These are phyloP conservation scores for Phytophthora ohioensis DNA, from an alignment of 352 stramenopile species.

Conservation along the genomic window DNA sequence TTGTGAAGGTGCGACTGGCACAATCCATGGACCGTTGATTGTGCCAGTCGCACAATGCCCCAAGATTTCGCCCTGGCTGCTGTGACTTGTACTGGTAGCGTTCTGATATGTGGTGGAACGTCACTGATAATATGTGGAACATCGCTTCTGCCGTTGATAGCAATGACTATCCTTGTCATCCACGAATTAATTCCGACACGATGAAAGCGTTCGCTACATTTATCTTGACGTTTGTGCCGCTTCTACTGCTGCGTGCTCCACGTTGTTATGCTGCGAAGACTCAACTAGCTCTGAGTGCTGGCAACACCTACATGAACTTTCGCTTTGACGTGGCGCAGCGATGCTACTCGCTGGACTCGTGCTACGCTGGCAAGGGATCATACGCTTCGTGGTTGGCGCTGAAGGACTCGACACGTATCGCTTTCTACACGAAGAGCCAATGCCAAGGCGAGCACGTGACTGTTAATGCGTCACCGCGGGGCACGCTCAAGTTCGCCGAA, in stretches of 20 bases:
- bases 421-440: slow-evolving; percentile 14
- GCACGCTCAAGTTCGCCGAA: slow-evolving; percentile 1
- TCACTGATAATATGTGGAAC: neutral
- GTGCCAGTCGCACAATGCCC: neutral
- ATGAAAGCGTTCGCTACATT: neutral
- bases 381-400: slow-evolving; percentile 7
- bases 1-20: slow-evolving; percentile 12
- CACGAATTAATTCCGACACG: neutral
- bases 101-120: neutral
- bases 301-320: slow-evolving; percentile 21
- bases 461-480: neutral
- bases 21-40: slow-evolving; percentile 12
- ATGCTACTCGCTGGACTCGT: slow-evolving; percentile 23
- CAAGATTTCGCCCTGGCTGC: neutral
- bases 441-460: slow-evolving; percentile 11
- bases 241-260: neutral
- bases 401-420: slow-evolving; percentile 13
- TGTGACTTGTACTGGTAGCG: no score
- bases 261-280: slow-evolving; percentile 6
- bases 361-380: slow-evolving; percentile 11
- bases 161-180: neutral
- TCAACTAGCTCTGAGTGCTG: slow-evolving; percentile 1
- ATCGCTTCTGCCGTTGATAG: neutral
- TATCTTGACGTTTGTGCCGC: neutral
- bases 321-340: slow-evolving; percentile 13